Percentiles rank a stretch among this genome's conserved stretches.
Evolutionary conservation across 2,329 filamentous ascomycete species (phyloP).

Genomic region (Hymenoscyphus scutula): DNA sequence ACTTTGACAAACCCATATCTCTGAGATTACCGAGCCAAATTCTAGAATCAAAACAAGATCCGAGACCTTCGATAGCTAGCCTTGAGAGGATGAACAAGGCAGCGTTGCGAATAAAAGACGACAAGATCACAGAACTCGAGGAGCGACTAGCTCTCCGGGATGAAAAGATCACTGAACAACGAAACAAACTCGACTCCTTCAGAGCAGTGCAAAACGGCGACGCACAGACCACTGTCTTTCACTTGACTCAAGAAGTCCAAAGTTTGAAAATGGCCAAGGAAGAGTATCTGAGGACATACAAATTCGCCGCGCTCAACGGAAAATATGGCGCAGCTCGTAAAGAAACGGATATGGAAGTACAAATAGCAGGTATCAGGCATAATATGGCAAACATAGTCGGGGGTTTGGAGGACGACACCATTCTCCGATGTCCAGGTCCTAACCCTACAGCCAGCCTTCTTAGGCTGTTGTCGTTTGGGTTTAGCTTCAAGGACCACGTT

Average conservation of each 20-base stretch:
- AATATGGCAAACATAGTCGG: neutral
- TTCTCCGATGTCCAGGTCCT: neutral
- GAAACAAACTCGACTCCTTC: neutral
- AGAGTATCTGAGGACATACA: neutral
- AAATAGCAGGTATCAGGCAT: neutral
- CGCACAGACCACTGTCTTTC: neutral
- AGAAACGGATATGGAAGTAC: neutral
- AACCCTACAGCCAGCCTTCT: neutral
- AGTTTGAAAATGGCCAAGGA: neutral
- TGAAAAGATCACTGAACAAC: neutral
- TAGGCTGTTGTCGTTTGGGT: neutral
- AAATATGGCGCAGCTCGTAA: neutral
- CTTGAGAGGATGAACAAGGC: neutral
- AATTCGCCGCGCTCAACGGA: neutral
- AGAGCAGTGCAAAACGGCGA: neutral
- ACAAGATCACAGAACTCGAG: neutral
- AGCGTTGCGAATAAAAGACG: neutral
- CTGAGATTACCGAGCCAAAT: neutral
- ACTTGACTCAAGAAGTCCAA: constrained; percentile 3
- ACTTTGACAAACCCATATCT: neutral
- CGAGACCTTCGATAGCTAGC: neutral
- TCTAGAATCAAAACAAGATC: neutral
- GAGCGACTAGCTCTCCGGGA: neutral
- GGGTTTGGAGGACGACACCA: neutral
- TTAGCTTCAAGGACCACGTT: neutral